These are phyloP conservation scores for Saitozyma sp. DNA, from an alignment of 768 basidiomycete genomes.

Conservation along the genomic window DNA sequence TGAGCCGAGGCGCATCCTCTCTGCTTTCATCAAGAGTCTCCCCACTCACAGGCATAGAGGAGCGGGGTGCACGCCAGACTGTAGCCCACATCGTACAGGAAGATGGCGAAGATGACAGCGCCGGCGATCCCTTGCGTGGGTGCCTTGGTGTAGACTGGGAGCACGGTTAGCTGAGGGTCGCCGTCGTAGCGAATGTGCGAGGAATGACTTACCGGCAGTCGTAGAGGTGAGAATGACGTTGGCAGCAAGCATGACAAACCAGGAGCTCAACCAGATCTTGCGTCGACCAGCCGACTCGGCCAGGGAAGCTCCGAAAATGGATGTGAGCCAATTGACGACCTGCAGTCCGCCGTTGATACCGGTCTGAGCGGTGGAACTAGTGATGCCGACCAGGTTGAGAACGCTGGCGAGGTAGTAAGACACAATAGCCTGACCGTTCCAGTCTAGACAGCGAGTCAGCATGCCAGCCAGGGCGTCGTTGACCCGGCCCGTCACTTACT, in stretches of 20 bases:
- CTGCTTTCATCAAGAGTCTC: background rate
- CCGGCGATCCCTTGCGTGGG: too few species aligned
- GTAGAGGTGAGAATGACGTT: constrained; percentile 57
- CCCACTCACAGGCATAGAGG: constrained; percentile 20
- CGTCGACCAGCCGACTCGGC: constrained; percentile 68
- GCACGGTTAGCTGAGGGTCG: too few species aligned
- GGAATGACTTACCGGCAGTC: constrained; percentile 49
- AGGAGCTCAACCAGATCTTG: constrained; percentile 67
- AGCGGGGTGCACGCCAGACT: too few species aligned
- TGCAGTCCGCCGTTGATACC: constrained; percentile 79
- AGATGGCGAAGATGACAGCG: constrained; percentile 10
- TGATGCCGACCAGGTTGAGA: constrained; percentile 56
- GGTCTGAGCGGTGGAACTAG: constrained; percentile 57
- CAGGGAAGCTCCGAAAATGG: constrained; percentile 62
- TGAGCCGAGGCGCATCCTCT: background rate
- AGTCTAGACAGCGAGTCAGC: constrained; percentile 1
- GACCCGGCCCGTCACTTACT: constrained; percentile 7
- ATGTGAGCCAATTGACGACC: constrained; percentile 64
- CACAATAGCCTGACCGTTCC: too few species aligned
- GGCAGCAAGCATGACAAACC: too few species aligned
- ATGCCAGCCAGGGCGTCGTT: background rate
- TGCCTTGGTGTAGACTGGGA: too few species aligned
- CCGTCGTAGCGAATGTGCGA: background rate
- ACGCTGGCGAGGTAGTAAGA: constrained; percentile 74
- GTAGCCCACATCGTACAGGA: constrained; percentile 14